phyloP scores from a whole-genome alignment of 2,329 filamentous ascomycete species.

The Colletotrichum sp. region DNA sequence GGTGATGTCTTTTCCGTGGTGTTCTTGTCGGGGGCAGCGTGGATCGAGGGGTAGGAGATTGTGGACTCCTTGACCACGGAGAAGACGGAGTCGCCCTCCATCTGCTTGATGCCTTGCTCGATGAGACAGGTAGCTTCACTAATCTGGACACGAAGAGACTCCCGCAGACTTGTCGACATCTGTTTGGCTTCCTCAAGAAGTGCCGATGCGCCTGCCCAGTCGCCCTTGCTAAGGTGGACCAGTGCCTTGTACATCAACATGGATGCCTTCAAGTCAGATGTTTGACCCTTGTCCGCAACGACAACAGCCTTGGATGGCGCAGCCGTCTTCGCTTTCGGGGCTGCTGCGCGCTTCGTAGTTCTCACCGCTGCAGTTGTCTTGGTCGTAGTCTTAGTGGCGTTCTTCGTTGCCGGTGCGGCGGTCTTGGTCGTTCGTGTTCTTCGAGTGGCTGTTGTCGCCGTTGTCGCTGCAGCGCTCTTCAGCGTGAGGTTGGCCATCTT shows the following conservation, averaged over 20 bases:
- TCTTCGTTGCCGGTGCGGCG: slow-evolving; percentile 19
- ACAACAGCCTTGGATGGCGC: slow-evolving; percentile 19
- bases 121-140: slow-evolving; percentile 72
- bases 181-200: slow-evolving; percentile 57
- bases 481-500: slow-evolving; percentile 39
- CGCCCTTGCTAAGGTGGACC: slow-evolving; percentile 51
- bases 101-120: slow-evolving; percentile 71
- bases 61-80: slow-evolving; percentile 93
- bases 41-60: slow-evolving; percentile 80
- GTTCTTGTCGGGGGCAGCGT: slow-evolving; percentile 44
- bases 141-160: slow-evolving; percentile 58
- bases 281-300: neutral
- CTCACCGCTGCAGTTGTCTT: slow-evolving; percentile 11
- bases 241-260: slow-evolving; percentile 49
- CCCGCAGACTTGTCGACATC: slow-evolving; percentile 44
- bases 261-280: slow-evolving; percentile 38
- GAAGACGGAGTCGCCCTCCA: slow-evolving; percentile 82
- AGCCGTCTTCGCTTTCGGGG: slow-evolving; percentile 28
- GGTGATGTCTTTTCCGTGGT: slow-evolving; percentile 39
- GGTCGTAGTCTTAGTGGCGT: neutral
- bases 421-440: slow-evolving; percentile 24
- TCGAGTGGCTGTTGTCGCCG: slow-evolving; percentile 19
- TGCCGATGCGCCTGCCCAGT: slow-evolving; percentile 63
- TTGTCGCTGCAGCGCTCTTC: slow-evolving; percentile 26
- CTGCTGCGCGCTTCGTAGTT: slow-evolving; percentile 16